Conservation (phyloP, 129 eudicot genomes). For the Escallonia herrerae region DNA sequence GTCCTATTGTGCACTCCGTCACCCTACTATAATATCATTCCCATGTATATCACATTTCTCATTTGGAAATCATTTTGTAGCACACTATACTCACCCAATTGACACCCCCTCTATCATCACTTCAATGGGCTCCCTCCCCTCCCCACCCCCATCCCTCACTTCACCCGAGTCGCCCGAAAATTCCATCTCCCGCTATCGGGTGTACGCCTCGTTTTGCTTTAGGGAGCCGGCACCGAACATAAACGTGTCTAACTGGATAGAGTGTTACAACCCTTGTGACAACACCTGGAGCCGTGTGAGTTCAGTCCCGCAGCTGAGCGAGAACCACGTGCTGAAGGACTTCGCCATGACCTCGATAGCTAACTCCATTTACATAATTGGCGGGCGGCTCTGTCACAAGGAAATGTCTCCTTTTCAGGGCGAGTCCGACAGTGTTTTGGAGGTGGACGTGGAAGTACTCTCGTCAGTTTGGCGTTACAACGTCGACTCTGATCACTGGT, state of each 20-base stretch:
- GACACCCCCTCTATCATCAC: conserved; percentile 14
- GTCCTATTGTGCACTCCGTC: conserved; percentile 5
- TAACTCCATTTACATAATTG: conserved; percentile 38
- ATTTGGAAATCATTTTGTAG: conserved; percentile 10
- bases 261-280: conserved; percentile 26
- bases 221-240: conserved; percentile 12
- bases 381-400: conserved; percentile 34
- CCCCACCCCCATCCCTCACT: conserved; percentile 24
- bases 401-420: background rate
- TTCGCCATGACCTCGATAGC: conserved; percentile 39
- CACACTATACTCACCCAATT: conserved; percentile 4
- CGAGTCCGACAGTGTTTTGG: background rate
- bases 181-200: conserved; percentile 4
- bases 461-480: conserved; percentile 35
- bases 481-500: conserved; percentile 33
- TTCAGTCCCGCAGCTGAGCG: conserved; percentile 23
- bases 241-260: conserved; percentile 28
- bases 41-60: conserved; percentile 1
- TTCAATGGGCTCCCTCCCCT: conserved; percentile 39
- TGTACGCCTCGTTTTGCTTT: conserved; percentile 32
- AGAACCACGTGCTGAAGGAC: conserved; percentile 34
- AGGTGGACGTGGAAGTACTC: conserved; percentile 20
- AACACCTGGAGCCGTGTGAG: conserved; percentile 34
- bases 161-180: conserved; percentile 18
- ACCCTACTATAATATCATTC: background rate